These are phyloP conservation scores for Ulota crispa DNA, from an alignment of 225 moss, liverwort and hornwort genomes.

Conservation along the genomic window DNA sequence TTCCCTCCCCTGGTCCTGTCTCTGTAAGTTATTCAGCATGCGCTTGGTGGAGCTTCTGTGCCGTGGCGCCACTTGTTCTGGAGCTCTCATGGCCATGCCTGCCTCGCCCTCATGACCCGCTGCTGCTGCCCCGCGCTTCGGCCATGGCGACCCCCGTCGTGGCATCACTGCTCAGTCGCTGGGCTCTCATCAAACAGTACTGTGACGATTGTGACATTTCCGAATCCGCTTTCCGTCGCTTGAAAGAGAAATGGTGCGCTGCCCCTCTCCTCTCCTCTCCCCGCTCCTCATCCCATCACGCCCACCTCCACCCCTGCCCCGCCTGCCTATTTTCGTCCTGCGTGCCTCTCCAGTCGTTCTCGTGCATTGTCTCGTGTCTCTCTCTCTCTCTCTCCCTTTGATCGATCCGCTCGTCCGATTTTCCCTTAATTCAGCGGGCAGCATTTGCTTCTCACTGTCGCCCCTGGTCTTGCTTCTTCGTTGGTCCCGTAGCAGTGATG, in stretches of 20 bases:
- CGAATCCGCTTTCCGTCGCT: constrained; percentile 62
- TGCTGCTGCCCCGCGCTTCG: not conserved
- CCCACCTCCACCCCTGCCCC: not conserved
- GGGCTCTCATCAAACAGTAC: constrained; percentile 66
- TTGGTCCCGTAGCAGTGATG: not conserved
- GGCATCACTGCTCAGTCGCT: constrained; percentile 56
- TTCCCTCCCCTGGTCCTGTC: not conserved
- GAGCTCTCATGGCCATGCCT: not conserved
- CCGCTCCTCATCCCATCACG: not conserved
- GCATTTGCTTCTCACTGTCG: not conserved
- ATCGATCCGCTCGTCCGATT: not conserved
- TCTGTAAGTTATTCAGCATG: not conserved
- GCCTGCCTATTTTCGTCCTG: not conserved
- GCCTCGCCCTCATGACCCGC: constrained; percentile 14
- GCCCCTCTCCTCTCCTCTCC: no score
- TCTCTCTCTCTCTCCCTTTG: constrained; percentile 4
- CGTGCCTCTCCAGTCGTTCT: not conserved
- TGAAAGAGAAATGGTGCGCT: constrained; percentile 71
- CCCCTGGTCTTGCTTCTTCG: not conserved
- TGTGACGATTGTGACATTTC: constrained; percentile 53
- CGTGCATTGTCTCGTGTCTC: no score
- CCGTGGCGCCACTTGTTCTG: not conserved
- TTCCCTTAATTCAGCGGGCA: not conserved
- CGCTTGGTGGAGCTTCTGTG: not conserved
- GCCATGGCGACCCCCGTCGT: constrained; percentile 36